Base-by-base conservation (phyloP, 2,329 filamentous ascomycete species). In the Colletotrichum cereale region DNA sequence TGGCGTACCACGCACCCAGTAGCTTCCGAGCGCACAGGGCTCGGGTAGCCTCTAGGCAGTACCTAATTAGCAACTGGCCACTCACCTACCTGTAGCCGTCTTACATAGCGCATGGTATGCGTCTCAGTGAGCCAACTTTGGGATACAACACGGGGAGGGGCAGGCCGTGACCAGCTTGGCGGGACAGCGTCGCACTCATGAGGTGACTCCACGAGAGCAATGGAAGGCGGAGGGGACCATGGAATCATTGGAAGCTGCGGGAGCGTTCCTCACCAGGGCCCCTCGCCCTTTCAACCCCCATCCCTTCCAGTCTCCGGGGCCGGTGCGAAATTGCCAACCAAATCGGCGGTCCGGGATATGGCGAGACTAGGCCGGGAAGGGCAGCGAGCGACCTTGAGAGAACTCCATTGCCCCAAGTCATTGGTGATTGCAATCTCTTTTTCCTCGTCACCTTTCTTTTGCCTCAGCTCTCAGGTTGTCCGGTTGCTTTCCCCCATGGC, bases 351-450 rank as follows among this genome's bases (percentile, higher is more conserved):
- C 67, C 62, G 48, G 67, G 63, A 61, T 70, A 55, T 70, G 56
- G 47, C 56, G 29, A 62, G 55, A 48, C 62, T 55, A 70, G 67
- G 38, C 62, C 48, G 26, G 42, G 62, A 66, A 38, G 53, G 61
- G 52, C 36, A 69, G 62, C 55, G 62, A 66, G 55, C 29, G 31
- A 55, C 62, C 34, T 44, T 44, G 44, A 29, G 47, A n/a, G 24
- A 11, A 7, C 31, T 56, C 53, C 53, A 38, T 56, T 38, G 53
- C 53, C n/a, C 34, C 62, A 61, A 42, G 55, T 38, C 48, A 47
- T 48, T 61, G 55, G 62, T 55, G 47, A 66, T 55, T 70, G 67
- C 26, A 70, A 62, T 69, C 40, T 68, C 66, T 56, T 68, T 63
- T 65, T 50, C 26, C 36, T 36, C 38, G 48, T 63, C 58, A 52